phyloP scores from a whole-genome alignment of 352 stramenopile genomes.

The Phytophthora palmivora region DNA sequence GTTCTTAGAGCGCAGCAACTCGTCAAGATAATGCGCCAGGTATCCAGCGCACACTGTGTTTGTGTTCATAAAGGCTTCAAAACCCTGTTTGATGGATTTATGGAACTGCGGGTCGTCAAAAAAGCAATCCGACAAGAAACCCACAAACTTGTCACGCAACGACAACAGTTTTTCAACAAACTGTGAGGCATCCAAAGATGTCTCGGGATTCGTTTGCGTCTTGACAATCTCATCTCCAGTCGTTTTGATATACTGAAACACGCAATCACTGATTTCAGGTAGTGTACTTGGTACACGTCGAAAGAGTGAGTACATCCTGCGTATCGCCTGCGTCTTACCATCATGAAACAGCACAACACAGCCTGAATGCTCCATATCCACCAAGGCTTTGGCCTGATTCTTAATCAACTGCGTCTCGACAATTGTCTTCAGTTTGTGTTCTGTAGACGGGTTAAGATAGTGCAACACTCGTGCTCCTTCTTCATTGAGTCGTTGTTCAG shows the following conservation, averaged over 20 bases:
- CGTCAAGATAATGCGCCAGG: constrained; percentile 94
- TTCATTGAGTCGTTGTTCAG: constrained; percentile 93
- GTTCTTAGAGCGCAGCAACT: constrained; percentile 88
- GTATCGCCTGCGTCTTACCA: constrained; percentile 86
- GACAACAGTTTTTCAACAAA: constrained; percentile 97
- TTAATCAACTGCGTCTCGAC: constrained; percentile 96
- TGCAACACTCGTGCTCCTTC: constrained; percentile 92
- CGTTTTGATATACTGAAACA: constrained; percentile 92
- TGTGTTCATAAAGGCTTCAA: constrained; percentile 99
- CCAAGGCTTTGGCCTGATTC: constrained; percentile 92
- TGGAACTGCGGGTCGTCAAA: constrained; percentile 95
- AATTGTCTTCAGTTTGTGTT: constrained; percentile 95
- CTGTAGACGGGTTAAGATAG: constrained; percentile 93
- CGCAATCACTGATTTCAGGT: constrained; percentile 85
- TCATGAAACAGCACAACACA: constrained; percentile 94
- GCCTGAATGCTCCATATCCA: constrained; percentile 97
- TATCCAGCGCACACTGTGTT: constrained; percentile 96
- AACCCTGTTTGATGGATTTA: constrained; percentile 91
- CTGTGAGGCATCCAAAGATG: constrained; percentile 88
- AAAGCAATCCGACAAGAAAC: constrained; percentile 93
- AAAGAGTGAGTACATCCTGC: constrained; percentile 87
- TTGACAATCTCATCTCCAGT: constrained; percentile 91
- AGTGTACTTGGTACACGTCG: constrained; percentile 93
- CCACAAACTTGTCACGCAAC: constrained; percentile 96
- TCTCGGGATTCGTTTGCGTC: constrained; percentile 90